Conservation (phyloP, 2,329 filamentous ascomycete genomes). For the Metarhizium sp. region DNA sequence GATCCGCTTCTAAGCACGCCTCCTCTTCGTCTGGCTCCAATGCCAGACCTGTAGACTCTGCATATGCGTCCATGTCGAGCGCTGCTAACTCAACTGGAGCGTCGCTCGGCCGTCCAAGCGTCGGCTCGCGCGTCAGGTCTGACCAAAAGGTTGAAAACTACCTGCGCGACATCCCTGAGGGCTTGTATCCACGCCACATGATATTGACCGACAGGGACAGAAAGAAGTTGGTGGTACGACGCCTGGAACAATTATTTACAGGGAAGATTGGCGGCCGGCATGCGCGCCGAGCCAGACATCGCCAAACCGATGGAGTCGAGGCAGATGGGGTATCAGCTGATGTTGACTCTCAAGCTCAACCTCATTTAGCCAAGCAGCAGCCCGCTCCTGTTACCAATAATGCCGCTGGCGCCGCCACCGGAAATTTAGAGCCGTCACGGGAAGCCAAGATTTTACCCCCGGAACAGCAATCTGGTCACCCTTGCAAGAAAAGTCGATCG, state of each 20-base stretch:
- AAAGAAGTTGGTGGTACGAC: slow-evolving; percentile 67
- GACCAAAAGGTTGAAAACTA: slow-evolving; percentile 60
- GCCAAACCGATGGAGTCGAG: slow-evolving; percentile 4
- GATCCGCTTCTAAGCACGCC: slow-evolving; percentile 40
- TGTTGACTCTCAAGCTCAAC: slow-evolving; percentile 18
- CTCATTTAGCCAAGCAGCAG: slow-evolving; percentile 22
- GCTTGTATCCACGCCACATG: slow-evolving; percentile 52
- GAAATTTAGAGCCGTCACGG: slow-evolving; percentile 25
- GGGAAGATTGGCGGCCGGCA: slow-evolving; percentile 48
- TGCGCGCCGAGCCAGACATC: slow-evolving; percentile 17
- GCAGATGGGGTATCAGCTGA: slow-evolving; percentile 10
- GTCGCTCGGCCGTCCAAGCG: slow-evolving; percentile 26
- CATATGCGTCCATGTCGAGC: slow-evolving; percentile 58
- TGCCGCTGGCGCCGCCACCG: neutral
- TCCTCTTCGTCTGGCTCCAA: slow-evolving; percentile 45
- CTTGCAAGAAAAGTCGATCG: slow-evolving; percentile 30
- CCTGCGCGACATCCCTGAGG: slow-evolving; percentile 62
- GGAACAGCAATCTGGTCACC: slow-evolving; percentile 17
- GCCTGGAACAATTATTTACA: slow-evolving; percentile 74
- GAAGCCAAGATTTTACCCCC: slow-evolving; percentile 39
- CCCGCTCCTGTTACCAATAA: slow-evolving; percentile 14
- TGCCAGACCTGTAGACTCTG: slow-evolving; percentile 47
- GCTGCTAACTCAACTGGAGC: slow-evolving; percentile 35
- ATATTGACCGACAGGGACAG: slow-evolving; percentile 62
- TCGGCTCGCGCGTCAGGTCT: slow-evolving; percentile 27